phyloP scores from a whole-genome alignment of 1,284 basidiomycete genomes.

The Cutaneotrichosporon arboriforme region DNA sequence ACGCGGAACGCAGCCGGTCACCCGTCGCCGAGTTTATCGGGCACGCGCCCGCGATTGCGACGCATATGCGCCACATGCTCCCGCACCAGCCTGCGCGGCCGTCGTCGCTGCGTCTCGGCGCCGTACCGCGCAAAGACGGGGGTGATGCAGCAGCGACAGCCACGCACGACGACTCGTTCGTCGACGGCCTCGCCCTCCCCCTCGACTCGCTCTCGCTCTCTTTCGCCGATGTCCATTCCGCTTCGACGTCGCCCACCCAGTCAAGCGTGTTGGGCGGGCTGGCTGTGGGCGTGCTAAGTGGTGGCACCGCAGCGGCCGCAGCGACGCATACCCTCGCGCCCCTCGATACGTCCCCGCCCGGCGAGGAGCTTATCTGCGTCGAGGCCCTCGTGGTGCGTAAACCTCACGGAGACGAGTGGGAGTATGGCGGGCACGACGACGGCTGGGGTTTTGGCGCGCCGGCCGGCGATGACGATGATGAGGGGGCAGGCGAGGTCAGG shows the following conservation, averaged over 20 bases:
- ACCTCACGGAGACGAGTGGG: slow-evolving; percentile 23
- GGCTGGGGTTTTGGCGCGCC: slow-evolving; percentile 32
- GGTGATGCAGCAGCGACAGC: neutral
- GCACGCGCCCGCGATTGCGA: slow-evolving; percentile 5
- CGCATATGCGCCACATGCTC: neutral
- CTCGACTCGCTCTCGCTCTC: slow-evolving; percentile 43
- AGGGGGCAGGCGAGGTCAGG: neutral
- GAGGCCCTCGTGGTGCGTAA: slow-evolving; percentile 47
- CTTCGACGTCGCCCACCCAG: neutral
- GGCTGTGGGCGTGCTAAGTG: no score
- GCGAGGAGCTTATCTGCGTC: slow-evolving; percentile 44
- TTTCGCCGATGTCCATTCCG: slow-evolving; percentile 37
- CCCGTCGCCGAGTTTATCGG: slow-evolving; percentile 16
- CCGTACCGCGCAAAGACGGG: neutral
- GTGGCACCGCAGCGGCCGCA: neutral
- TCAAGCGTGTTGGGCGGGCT: neutral
- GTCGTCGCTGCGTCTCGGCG: slow-evolving; percentile 21
- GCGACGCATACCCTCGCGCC: neutral
- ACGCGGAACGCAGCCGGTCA: slow-evolving; percentile 3
- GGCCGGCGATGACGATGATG: neutral
- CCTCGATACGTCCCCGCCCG: neutral
- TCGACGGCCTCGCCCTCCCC: slow-evolving; percentile 31
- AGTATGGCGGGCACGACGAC: slow-evolving; percentile 20
- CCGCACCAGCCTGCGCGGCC: slow-evolving; percentile 11
- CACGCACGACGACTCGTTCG: slow-evolving; percentile 21